These are phyloP conservation scores for Penicillium sp. DNA, from an alignment of 2,329 filamentous ascomycete genomes.

Conservation along the genomic window DNA sequence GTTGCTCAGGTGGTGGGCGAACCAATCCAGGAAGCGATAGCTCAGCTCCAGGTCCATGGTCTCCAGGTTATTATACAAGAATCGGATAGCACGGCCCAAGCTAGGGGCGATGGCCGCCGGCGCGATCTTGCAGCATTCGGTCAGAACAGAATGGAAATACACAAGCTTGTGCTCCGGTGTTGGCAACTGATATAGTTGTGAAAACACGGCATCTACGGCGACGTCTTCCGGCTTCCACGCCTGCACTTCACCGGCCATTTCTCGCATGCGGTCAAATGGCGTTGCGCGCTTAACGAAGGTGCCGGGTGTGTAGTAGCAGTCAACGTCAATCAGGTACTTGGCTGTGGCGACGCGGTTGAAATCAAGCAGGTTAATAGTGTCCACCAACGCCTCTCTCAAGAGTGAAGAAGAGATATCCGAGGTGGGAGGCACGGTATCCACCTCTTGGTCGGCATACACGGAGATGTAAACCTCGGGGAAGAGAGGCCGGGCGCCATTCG, in stretches of 20 bases:
- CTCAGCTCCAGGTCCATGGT: slow-evolving; percentile 82
- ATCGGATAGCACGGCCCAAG: slow-evolving; percentile 87
- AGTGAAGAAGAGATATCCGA: slow-evolving; percentile 76
- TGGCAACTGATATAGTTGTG: slow-evolving; percentile 86
- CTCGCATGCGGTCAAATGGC: slow-evolving; percentile 81
- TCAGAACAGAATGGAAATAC: slow-evolving; percentile 93
- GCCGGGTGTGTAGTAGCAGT: slow-evolving; percentile 86
- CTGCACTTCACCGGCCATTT: slow-evolving; percentile 60
- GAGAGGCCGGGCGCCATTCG: slow-evolving; percentile 69
- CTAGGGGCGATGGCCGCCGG: slow-evolving; percentile 95
- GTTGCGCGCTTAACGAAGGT: slow-evolving; percentile 94
- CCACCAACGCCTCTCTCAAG: slow-evolving; percentile 78
- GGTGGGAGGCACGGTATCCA: slow-evolving; percentile 80
- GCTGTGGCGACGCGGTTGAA: slow-evolving; percentile 87
- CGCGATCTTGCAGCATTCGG: slow-evolving; percentile 92
- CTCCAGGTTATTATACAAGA: slow-evolving; percentile 78
- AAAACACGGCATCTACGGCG: slow-evolving; percentile 95
- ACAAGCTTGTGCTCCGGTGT: slow-evolving; percentile 87
- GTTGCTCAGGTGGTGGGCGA: slow-evolving; percentile 95
- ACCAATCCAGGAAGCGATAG: slow-evolving; percentile 94
- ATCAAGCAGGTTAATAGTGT: slow-evolving; percentile 91
- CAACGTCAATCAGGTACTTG: slow-evolving; percentile 86
- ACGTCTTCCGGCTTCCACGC: slow-evolving; percentile 99
- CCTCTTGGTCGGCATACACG: slow-evolving; percentile 81
- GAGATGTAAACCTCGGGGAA: slow-evolving; percentile 95